Conservation (phyloP, 345 rosid species). For the Populus pruinosa region DNA sequence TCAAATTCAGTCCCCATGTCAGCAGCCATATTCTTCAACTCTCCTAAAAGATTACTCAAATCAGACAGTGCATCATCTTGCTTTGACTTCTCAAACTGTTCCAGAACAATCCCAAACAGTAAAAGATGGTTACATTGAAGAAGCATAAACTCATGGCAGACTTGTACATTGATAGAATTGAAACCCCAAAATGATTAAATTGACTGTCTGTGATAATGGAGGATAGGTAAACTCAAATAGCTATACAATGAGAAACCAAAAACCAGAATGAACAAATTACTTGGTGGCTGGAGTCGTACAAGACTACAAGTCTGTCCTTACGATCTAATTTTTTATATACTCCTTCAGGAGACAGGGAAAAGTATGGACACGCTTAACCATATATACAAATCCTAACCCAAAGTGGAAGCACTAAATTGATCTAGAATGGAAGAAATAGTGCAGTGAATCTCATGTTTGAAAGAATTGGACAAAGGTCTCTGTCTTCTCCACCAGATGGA, state of each 20-base stretch:
- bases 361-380: background rate
- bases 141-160: background rate
- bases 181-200: background rate
- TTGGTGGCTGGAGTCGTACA: background rate
- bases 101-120: background rate
- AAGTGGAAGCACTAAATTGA: background rate
- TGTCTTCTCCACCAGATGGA: background rate
- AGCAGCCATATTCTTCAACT: conserved; percentile 75
- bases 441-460: background rate
- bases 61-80: conserved; percentile 80
- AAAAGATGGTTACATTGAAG: background rate
- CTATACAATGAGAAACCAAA: background rate
- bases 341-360: background rate
- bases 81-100: conserved; percentile 70
- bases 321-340: background rate
- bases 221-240: background rate
- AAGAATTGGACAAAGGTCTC: background rate
- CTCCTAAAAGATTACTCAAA: conserved; percentile 63
- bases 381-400: background rate
- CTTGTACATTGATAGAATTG: background rate
- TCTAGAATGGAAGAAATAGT: background rate
- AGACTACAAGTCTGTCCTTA: background rate
- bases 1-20: conserved; percentile 86
- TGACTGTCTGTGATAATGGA: background rate
- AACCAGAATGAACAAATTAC: background rate